phyloP scores from a whole-genome alignment of 441 rosid species.

The Erodium texanum region DNA sequence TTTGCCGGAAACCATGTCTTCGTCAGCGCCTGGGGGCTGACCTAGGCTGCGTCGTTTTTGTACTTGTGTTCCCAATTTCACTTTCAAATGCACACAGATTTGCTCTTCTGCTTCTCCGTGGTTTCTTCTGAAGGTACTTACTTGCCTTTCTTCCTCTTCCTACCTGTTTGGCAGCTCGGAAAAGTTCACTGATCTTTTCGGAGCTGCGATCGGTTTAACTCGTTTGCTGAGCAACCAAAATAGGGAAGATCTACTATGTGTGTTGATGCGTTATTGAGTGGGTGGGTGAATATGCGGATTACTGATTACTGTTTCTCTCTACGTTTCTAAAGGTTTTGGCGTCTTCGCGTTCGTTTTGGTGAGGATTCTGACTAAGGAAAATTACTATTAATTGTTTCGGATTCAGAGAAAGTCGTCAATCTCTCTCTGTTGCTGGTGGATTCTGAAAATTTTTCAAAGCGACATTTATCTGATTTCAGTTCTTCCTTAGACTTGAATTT shows the following conservation, averaged over 20 bases:
- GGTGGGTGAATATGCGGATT: slow-evolving; percentile 16
- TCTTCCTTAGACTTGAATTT: neutral
- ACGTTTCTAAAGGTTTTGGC: slow-evolving; percentile 44
- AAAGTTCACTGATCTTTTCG: slow-evolving; percentile 7
- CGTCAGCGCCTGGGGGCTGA: slow-evolving; percentile 8
- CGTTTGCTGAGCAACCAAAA: slow-evolving; percentile 1
- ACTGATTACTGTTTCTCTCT: slow-evolving; percentile 29
- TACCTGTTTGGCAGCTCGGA: slow-evolving; percentile 13
- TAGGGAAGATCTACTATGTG: slow-evolving; percentile 9
- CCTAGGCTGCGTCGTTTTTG: neutral
- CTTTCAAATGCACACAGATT: slow-evolving; percentile 20
- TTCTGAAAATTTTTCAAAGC: slow-evolving; percentile 29
- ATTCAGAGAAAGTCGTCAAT: slow-evolving; percentile 17
- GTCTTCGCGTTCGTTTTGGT: slow-evolving; percentile 54
- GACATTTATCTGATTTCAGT: slow-evolving; percentile 4
- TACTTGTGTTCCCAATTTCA: neutral
- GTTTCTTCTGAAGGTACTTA: slow-evolving; percentile 26
- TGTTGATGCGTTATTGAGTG: slow-evolving; percentile 1
- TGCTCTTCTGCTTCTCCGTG: slow-evolving; percentile 22
- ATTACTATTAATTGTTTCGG: slow-evolving; percentile 40
- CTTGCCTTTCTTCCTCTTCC: slow-evolving; percentile 14
- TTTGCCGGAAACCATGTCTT: slow-evolving; percentile 14
- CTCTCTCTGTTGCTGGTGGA: slow-evolving; percentile 42
- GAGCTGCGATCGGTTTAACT: neutral
- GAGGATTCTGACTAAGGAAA: slow-evolving; percentile 67